Evolutionary conservation across 805 yeast species (phyloP).

Genomic region (Saturnispora kantuleensis): DNA sequence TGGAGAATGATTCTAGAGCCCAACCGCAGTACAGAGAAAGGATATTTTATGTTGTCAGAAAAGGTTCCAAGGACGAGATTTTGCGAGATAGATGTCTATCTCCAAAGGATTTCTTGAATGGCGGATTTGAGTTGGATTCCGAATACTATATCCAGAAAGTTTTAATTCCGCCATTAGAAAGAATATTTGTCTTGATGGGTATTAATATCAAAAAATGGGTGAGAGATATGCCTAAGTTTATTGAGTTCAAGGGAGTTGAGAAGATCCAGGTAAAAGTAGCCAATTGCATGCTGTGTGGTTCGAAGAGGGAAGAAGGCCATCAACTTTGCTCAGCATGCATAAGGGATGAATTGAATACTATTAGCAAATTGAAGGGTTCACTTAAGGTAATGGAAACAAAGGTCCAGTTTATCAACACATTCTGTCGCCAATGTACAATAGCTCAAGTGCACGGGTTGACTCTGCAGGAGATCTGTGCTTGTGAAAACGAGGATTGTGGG

Average conservation of each 20-base stretch:
- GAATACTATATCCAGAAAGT: constrained; percentile 81
- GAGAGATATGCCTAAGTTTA: constrained; percentile 45
- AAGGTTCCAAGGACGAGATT: constrained; percentile 42
- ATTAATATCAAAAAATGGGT: constrained; percentile 76
- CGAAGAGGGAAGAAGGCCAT: neutral
- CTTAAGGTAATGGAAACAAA: constrained; percentile 22
- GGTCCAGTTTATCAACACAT: constrained; percentile 18
- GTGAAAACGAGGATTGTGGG: constrained; percentile 59
- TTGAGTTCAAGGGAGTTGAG: constrained; percentile 11
- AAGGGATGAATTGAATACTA: constrained; percentile 28
- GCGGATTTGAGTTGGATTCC: constrained; percentile 46
- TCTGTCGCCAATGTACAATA: constrained; percentile 27
- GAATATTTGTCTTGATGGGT: constrained; percentile 76
- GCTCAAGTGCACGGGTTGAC: constrained; percentile 23
- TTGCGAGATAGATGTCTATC: constrained; percentile 70
- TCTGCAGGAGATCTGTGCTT: constrained; percentile 25
- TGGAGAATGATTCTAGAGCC: constrained; percentile 55
- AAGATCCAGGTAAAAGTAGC: constrained; percentile 18
- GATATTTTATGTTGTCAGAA: constrained; percentile 74
- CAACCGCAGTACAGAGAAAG: constrained; percentile 86
- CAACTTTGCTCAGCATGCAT: constrained; percentile 29
- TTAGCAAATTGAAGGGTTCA: constrained; percentile 24
- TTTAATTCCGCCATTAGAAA: constrained; percentile 79
- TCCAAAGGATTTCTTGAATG: constrained; percentile 60
- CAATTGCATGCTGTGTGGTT: constrained; percentile 25